Evolutionary conservation across 352 stramenopile genomes (phyloP).

Genomic region (Globisporangium yorkense): DNA sequence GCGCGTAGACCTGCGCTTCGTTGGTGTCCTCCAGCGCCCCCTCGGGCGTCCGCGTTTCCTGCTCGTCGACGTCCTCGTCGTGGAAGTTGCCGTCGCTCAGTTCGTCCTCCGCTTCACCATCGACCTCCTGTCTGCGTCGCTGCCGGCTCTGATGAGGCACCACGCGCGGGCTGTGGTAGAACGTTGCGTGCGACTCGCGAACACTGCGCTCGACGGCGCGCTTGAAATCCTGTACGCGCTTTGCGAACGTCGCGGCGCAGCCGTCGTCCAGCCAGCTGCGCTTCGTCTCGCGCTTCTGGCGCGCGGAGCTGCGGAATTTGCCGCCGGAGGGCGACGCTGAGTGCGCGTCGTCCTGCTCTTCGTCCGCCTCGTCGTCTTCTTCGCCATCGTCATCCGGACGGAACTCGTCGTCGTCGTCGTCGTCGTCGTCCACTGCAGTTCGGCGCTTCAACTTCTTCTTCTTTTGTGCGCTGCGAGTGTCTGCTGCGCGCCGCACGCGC

Average conservation of each 20-base stretch:
- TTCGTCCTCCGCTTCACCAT: slow-evolving; percentile 4
- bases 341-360: background rate
- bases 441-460: background rate
- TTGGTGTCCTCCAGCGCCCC: slow-evolving; percentile 4
- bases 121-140: slow-evolving; percentile 7
- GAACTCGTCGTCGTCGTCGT: background rate
- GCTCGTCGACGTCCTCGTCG: slow-evolving; percentile 14
- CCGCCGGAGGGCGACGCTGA: background rate
- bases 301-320: slow-evolving; percentile 10
- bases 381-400: slow-evolving; percentile 5
- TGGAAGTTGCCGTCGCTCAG: slow-evolving; percentile 34
- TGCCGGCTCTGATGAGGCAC: background rate
- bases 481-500: background rate
- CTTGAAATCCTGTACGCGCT: slow-evolving; percentile 25
- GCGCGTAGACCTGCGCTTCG: slow-evolving; percentile 26
- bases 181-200: slow-evolving; percentile 20
- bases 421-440: background rate
- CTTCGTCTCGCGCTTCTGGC: slow-evolving; percentile 13
- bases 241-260: slow-evolving; percentile 13
- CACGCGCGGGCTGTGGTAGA: slow-evolving; percentile 36
- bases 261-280: slow-evolving; percentile 38
- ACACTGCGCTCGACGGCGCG: slow-evolving; percentile 20
- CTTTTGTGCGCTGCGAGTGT: background rate
- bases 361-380: background rate
- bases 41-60: background rate